Percentiles rank a stretch among this genome's conserved stretches.
Conservation (phyloP, 495 filamentous ascomycete species). For the Staphylotrichum tortipilum region DNA sequence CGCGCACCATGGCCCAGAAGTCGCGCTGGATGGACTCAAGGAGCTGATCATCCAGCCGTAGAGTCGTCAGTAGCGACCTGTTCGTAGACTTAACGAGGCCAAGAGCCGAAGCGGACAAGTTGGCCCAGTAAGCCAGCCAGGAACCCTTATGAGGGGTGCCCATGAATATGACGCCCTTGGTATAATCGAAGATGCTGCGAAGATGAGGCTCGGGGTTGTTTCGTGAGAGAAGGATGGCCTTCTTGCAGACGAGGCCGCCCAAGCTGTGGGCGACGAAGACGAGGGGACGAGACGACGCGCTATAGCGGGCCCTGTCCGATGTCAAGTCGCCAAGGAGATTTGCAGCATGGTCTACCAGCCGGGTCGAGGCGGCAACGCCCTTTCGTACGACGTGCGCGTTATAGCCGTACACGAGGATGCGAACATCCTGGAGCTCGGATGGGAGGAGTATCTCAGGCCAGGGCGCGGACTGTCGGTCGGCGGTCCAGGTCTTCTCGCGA, state of each 20-base stretch:
- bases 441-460: constrained; percentile 24
- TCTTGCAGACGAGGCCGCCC: constrained; percentile 35
- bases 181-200: constrained; percentile 19
- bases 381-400: constrained; percentile 17
- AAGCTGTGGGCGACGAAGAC: constrained; percentile 31
- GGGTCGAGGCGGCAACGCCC: constrained; percentile 5
- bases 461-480: constrained; percentile 11
- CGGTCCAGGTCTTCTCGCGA: constrained; percentile 22
- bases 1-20: constrained; percentile 29
- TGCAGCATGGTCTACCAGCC: constrained; percentile 17
- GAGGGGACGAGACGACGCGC: constrained; percentile 14
- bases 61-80: constrained; percentile 11
- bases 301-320: not conserved
- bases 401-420: constrained; percentile 25
- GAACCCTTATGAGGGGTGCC: constrained; percentile 36
- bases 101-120: constrained; percentile 1
- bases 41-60: constrained; percentile 10
- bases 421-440: constrained; percentile 12
- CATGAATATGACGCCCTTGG: constrained; percentile 32
- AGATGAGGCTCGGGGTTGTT: constrained; percentile 20
- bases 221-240: constrained; percentile 15
- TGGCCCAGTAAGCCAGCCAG: constrained; percentile 24
- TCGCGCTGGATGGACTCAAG: constrained; percentile 10
- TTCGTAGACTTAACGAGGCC: constrained; percentile 18
- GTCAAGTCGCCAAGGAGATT: constrained; percentile 17